Evolutionary conservation across 192 early-diverging fungal species (phyloP).

Genomic region (Gonapodya prolifera): DNA sequence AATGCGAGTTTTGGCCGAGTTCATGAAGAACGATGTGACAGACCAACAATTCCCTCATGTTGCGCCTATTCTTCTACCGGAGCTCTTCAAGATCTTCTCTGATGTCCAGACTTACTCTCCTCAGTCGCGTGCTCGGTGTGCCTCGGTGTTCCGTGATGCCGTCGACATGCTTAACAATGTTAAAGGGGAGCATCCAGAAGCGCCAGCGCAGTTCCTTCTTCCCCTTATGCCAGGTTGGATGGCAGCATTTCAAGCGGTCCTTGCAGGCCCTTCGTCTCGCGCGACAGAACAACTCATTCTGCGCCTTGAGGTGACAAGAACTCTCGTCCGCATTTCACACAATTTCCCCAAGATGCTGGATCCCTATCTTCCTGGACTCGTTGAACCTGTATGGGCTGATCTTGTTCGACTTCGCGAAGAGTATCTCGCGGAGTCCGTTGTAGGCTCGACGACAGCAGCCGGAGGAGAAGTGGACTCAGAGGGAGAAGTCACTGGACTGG

Average conservation of each 20-base stretch:
- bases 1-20: slow-evolving; percentile 76
- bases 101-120: slow-evolving; percentile 35
- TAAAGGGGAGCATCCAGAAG: slow-evolving; percentile 58
- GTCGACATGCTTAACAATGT: slow-evolving; percentile 73
- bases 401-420: slow-evolving; percentile 38
- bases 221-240: slow-evolving; percentile 74
- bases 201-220: slow-evolving; percentile 51
- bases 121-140: slow-evolving; percentile 58
- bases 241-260: slow-evolving; percentile 43
- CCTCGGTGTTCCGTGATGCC: slow-evolving; percentile 71
- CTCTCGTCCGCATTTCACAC: slow-evolving; percentile 24
- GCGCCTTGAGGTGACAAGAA: slow-evolving; percentile 36
- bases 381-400: slow-evolving; percentile 61
- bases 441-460: slow-evolving; percentile 19
- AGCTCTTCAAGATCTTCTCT: slow-evolving; percentile 59
- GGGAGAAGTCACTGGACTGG: slow-evolving; percentile 53
- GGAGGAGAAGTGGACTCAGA: slow-evolving; percentile 54
- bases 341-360: slow-evolving; percentile 50
- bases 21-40: slow-evolving; percentile 73
- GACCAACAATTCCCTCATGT: slow-evolving; percentile 75
- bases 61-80: slow-evolving; percentile 66
- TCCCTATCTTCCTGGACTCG: slow-evolving; percentile 28
- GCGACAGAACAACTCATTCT: background rate
- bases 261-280: slow-evolving; percentile 20
- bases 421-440: slow-evolving; percentile 36